Evolutionary conservation across 331 rosid genomes (phyloP).

Genomic region (Quercus phellos): DNA sequence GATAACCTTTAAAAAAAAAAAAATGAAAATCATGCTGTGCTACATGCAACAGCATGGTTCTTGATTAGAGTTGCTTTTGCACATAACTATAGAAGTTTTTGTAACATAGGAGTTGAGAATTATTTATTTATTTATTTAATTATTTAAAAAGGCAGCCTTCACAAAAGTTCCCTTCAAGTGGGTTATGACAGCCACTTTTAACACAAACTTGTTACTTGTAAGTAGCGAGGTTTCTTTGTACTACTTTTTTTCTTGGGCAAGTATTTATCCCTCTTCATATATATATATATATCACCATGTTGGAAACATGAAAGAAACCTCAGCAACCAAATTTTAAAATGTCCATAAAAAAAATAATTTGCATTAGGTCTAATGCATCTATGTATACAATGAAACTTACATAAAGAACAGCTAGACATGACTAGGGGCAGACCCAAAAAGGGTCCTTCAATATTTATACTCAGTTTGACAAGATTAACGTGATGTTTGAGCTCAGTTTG

Average conservation of each 20-base stretch:
- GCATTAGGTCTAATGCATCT: not conserved
- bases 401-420: no score
- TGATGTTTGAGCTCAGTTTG: no score
- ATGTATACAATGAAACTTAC: not conserved
- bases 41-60: not conserved
- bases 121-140: no score
- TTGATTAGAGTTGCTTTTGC: not conserved
- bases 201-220: not conserved
- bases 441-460: no score
- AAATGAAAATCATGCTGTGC: not conserved
- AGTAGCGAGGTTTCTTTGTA: not conserved
- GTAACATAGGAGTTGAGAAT: not conserved
- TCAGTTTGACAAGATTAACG: no score
- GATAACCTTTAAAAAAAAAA: not conserved
- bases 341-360: not conserved
- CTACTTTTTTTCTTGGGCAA: not conserved
- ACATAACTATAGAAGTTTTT: not conserved
- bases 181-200: not conserved
- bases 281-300: not conserved
- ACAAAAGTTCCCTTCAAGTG: not conserved
- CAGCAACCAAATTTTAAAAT: not conserved
- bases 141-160: not conserved
- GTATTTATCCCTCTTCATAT: not conserved
- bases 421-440: no score
- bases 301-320: not conserved